Evolutionary conservation across 192 early-diverging fungal genomes (phyloP).

Genomic region (Entophlyctis luteolus): DNA sequence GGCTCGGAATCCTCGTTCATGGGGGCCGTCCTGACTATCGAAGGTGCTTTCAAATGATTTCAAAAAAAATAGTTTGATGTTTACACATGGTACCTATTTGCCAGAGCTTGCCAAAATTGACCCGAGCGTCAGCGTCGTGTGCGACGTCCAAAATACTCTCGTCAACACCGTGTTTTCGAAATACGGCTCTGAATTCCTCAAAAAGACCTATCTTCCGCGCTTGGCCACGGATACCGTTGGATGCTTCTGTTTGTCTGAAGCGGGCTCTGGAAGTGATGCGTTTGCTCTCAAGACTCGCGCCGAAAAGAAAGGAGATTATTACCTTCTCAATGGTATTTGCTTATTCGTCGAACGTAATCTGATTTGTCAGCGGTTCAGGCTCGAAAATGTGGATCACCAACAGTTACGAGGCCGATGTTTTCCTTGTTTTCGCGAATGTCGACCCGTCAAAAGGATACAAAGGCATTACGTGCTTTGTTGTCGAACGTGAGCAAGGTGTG

Average conservation of each 20-base stretch:
- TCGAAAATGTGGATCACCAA: slow-evolving; percentile 70
- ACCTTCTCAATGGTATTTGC: slow-evolving; percentile 61
- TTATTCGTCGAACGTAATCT: slow-evolving; percentile 56
- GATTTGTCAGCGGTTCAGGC: slow-evolving; percentile 28
- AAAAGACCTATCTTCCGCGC: slow-evolving; percentile 80
- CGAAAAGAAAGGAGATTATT: slow-evolving; percentile 81
- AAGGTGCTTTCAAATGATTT: slow-evolving; percentile 46
- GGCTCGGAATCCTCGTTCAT: slow-evolving; percentile 80
- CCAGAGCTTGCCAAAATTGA: slow-evolving; percentile 92
- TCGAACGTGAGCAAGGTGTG: slow-evolving; percentile 89
- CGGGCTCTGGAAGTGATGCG: slow-evolving; percentile 87
- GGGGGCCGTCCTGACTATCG: slow-evolving; percentile 80
- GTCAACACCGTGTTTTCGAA: slow-evolving; percentile 89
- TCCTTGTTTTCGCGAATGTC: slow-evolving; percentile 97
- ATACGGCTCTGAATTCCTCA: slow-evolving; percentile 69
- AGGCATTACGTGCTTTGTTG: slow-evolving; percentile 95
- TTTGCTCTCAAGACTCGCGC: slow-evolving; percentile 88
- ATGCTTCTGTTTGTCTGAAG: slow-evolving; percentile 92
- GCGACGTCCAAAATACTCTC: slow-evolving; percentile 96
- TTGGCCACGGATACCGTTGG: slow-evolving; percentile 80
- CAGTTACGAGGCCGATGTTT: slow-evolving; percentile 91
- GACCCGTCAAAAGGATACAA: slow-evolving; percentile 90
- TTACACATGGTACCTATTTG: background rate
- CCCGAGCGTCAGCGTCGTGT: slow-evolving; percentile 82
- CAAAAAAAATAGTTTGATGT: slow-evolving; percentile 1